Evolutionary conservation across 2,329 filamentous ascomycete genomes (phyloP), one percentile per base, ranked within the genome.

Genomic region (Epicoccum nigrum): DNA sequence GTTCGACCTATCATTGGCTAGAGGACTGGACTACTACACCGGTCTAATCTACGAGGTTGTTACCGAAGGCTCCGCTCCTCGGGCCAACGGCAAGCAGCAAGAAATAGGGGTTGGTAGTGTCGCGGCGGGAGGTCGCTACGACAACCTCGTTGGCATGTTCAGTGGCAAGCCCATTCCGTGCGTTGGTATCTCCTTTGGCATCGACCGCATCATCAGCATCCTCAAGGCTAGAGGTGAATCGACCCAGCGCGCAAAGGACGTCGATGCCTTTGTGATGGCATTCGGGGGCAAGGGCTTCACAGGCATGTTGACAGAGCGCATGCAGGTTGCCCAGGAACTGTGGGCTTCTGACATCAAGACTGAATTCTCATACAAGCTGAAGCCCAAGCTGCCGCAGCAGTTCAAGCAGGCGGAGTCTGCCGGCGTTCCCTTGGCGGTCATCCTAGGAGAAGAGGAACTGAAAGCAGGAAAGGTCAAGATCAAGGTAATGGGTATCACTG

Each of bases 121-220:
- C 39, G 92, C 92, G 35, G 92, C 92, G 4, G 92, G 92, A 68
- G 91, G 92, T 35, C 87, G 92, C 55, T 97, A 97, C 74, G 93
- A 97, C 74, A 88, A 94, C 69, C 83, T 97, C 4, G 93, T 97
- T 4, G 89, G 89, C 76, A 96, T 96, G 90, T 97, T 96, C 79
- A 87, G 85, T 48, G 87, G 87, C 64, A 93, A 92, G 77, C 86
- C 92, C 70, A 91, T 97, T 48, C 93, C 90, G n/a, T 93, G 90
- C 63, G 89, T 94, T 5, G 90, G 90, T 56, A 89, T 96, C 62
- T 96, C 92, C 1, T 97, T 97, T 69, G 93, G 93, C 47, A 90
- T 97, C 40, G 93, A 97, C 74, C 87, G 93, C 63, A 97, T 97
- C 68, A 96, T 96, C 77, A 91, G 89, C 63, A 92, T 97, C 68